Evolutionary conservation across 2,329 filamentous ascomycete species (phyloP).

Genomic region (Fusarium sp.): DNA sequence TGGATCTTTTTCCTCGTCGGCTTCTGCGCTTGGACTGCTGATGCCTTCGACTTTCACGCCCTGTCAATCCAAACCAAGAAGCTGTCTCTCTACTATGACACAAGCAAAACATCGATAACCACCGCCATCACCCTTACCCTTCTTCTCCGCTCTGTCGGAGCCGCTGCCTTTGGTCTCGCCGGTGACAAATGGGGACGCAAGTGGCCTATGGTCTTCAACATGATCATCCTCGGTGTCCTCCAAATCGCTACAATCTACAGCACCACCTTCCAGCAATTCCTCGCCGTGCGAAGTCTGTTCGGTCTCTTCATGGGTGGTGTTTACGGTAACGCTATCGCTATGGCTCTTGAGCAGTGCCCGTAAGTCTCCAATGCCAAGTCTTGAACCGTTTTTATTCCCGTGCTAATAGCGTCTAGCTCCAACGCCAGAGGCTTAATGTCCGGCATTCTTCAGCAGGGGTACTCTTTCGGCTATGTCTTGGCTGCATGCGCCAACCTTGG

Average conservation of each 20-base stretch:
- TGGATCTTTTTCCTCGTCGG: constrained; percentile 84
- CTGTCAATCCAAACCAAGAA: constrained; percentile 83
- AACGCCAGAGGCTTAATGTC: constrained; percentile 83
- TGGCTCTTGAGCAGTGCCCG: constrained; percentile 80
- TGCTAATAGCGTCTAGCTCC: constrained; percentile 52
- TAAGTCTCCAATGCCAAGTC: constrained; percentile 52
- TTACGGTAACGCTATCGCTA: constrained; percentile 82
- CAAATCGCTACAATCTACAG: constrained; percentile 84
- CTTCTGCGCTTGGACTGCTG: constrained; percentile 81
- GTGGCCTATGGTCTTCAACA: constrained; percentile 86
- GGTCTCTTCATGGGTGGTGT: constrained; percentile 86
- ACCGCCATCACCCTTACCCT: constrained; percentile 82
- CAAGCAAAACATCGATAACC: constrained; percentile 73
- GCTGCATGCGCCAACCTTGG: constrained; percentile 81
- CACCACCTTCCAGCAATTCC: constrained; percentile 76
- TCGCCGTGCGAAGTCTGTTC: constrained; percentile 79
- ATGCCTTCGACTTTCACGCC: constrained; percentile 87
- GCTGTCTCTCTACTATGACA: constrained; percentile 65
- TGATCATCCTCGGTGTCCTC: constrained; percentile 75
- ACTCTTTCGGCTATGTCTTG: constrained; percentile 82
- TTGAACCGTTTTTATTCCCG: constrained; percentile 37
- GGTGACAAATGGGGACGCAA: constrained; percentile 85
- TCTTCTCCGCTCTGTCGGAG: constrained; percentile 79
- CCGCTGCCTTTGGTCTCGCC: constrained; percentile 79
- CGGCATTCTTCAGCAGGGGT: constrained; percentile 85